Evolutionary conservation across 352 stramenopile genomes (phyloP).

Genomic region (Phytophthora pluvialis): DNA sequence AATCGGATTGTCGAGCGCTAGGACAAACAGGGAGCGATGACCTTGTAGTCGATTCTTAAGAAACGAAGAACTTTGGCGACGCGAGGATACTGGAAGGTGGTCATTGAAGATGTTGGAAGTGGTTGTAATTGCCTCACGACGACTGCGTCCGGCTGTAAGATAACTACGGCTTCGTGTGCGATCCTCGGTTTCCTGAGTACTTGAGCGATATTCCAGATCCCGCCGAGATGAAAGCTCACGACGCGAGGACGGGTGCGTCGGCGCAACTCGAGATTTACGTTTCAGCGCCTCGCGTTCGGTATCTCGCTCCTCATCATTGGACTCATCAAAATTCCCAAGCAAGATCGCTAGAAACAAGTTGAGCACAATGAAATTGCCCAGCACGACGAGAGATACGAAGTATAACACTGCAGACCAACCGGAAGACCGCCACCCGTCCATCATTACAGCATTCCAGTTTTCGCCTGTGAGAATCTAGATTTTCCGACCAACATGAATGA

Average conservation of each 20-base stretch:
- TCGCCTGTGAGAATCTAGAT: slow-evolving; percentile 91
- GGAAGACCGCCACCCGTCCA: slow-evolving; percentile 81
- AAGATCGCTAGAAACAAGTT: slow-evolving; percentile 95
- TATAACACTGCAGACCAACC: slow-evolving; percentile 72
- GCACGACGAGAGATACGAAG: slow-evolving; percentile 83
- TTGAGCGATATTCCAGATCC: slow-evolving; percentile 21
- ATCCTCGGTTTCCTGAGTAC: slow-evolving; percentile 17
- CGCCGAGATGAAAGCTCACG: slow-evolving; percentile 16
- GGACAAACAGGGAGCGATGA: slow-evolving; percentile 50
- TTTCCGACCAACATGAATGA: neutral
- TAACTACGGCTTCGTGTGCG: slow-evolving; percentile 19
- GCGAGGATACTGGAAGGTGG: slow-evolving; percentile 1
- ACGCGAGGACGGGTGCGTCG: slow-evolving; percentile 18
- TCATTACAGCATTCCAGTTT: slow-evolving; percentile 94
- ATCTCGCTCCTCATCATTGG: slow-evolving; percentile 59
- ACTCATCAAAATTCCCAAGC: slow-evolving; percentile 88
- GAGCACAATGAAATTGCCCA: slow-evolving; percentile 91
- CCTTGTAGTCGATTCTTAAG: slow-evolving; percentile 22
- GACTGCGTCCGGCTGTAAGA: slow-evolving; percentile 24
- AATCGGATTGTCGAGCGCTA: slow-evolving; percentile 56
- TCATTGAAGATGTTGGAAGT: slow-evolving; percentile 48
- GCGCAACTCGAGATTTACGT: slow-evolving; percentile 35
- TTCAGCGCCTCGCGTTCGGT: slow-evolving; percentile 48
- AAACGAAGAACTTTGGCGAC: slow-evolving; percentile 14
- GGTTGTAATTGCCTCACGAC: slow-evolving; percentile 22